Base-by-base conservation (phyloP, 805 yeast species). In the Nakazawaea sp. region DNA sequence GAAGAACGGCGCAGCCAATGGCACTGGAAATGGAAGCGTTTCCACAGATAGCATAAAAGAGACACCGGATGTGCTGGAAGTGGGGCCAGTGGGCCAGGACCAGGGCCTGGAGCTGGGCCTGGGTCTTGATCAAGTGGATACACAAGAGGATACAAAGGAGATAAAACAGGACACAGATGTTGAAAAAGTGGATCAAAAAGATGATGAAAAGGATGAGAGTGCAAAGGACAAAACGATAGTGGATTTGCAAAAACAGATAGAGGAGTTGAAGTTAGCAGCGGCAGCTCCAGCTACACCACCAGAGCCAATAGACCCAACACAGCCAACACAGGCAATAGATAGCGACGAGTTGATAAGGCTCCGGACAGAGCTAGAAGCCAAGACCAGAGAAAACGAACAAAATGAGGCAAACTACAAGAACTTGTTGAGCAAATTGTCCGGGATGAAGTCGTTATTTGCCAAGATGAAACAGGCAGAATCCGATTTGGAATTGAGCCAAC, bases 401-500 rank as follows among this genome's bases (percentile, higher is more conserved):
- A 65, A 72, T 20, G 75, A 79, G 46, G 62, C 66, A 2, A 76
- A 77, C 44, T 81, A 82, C 49, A 80, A 81, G 43, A 64, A 71
- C 4, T 56, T 84, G 23, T 55, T 84, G 42, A 74, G 73, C 44
- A 69, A 81, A 52, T 54, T 84, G 13, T 72, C 86, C 1, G 72
- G 84, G 2, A 82, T 83, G 90, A 83, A 81, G 46, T 62, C 79
- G 1, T 70, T 83, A 2, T 83, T 83, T 55, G 66, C 61, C 27
- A 82, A 83, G 45, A 81, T 82, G 85, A 80, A 82, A 50, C 81
- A 74, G 40, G 63, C 86, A 0, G 81, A 82, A 50, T 59, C 55
- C 3, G 84, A 81, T 46, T 60, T 84, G 15, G 85, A 72, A 29
- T 62, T 59, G 4, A 65, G 72, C 1, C 68, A 66, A 62, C 44